phyloP scores from a whole-genome alignment of 208 protist genomes.

The Crithidia expoeki region DNA sequence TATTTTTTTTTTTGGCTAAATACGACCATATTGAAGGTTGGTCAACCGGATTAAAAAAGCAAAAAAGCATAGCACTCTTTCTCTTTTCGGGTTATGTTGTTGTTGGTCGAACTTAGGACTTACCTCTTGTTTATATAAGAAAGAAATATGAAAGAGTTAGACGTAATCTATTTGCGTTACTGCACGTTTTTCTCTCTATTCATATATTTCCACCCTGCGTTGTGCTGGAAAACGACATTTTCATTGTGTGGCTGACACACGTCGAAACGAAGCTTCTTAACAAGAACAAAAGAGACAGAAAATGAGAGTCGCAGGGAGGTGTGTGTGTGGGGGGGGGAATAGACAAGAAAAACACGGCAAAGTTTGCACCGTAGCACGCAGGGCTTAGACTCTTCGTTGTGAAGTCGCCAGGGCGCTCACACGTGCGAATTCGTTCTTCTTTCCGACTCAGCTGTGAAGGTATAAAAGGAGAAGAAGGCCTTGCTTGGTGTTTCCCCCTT shows the following conservation, averaged over 20 bases:
- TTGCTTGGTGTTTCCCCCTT: not conserved
- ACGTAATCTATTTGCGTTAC: not conserved
- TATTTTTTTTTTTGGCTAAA: not conserved
- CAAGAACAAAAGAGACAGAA: constrained; percentile 12
- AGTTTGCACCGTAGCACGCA: not conserved
- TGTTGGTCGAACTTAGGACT: constrained; percentile 25
- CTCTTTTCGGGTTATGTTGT: constrained; percentile 15
- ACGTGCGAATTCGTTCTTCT: not conserved
- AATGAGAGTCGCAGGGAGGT: no score
- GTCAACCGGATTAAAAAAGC: no score
- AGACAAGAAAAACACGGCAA: constrained; percentile 17
- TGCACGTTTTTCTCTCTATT: constrained; percentile 15
- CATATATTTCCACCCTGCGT: not conserved
- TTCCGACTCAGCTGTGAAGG: not conserved
- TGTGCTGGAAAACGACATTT: not conserved
- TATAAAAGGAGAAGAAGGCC: not conserved
- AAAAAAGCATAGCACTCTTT: constrained; percentile 11
- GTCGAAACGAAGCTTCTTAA: not conserved
- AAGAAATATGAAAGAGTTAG: constrained; percentile 10
- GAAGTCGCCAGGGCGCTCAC: not conserved
- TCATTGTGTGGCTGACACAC: not conserved
- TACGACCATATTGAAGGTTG: no score
- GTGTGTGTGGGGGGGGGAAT: no score
- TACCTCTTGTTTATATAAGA: constrained; percentile 14
- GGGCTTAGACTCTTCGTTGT: no score